A percentile compares a stretch with the other conserved stretches of the same genome.
Conservation (phyloP, 306 rosid species). For the Arachis hypogaea region DNA sequence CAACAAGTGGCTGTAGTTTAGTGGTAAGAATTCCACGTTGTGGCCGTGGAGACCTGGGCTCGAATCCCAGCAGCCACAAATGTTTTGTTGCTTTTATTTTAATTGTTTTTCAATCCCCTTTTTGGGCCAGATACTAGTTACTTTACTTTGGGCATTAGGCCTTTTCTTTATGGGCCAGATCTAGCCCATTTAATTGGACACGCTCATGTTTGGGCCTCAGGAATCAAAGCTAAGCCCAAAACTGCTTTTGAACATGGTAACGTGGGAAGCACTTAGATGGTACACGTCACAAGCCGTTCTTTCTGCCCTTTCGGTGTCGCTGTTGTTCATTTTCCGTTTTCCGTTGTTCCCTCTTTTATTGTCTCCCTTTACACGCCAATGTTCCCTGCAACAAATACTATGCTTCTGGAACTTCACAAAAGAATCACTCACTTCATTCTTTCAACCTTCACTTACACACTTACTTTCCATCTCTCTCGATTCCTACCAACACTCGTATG, state of each 20-base stretch:
- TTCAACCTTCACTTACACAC: background rate
- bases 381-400: background rate
- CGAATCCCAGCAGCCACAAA: constrained; percentile 41
- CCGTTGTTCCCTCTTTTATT: background rate
- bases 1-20: constrained; percentile 35
- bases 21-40: constrained; percentile 49
- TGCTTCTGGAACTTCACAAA: background rate
- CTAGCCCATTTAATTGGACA: too few species aligned
- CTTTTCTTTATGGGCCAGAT: too few species aligned
- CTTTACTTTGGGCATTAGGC: too few species aligned
- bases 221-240: too few species aligned
- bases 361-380: background rate
- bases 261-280: background rate
- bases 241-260: background rate
- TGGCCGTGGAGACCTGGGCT: constrained; percentile 46
- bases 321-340: background rate
- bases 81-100: too few species aligned
- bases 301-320: background rate
- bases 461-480: background rate
- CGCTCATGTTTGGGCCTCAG: too few species aligned
- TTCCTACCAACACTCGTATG: background rate
- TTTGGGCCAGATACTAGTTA: too few species aligned
- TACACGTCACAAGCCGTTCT: background rate
- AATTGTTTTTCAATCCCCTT: too few species aligned
- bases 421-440: background rate